Conservation (phyloP, 176 grass and related monocot genomes). For the Luzula sylvatica region DNA sequence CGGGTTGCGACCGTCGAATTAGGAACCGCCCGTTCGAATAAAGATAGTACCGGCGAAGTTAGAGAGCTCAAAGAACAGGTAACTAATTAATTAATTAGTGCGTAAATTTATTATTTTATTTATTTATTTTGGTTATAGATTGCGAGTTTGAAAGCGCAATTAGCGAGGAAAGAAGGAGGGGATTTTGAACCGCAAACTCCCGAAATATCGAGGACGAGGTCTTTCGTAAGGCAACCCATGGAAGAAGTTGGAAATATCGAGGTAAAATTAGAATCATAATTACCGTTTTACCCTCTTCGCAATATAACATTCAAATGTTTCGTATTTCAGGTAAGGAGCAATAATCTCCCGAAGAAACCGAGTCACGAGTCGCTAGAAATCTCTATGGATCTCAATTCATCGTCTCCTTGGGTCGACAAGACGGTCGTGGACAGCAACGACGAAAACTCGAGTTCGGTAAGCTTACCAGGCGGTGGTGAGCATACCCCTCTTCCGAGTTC, state of each 20-base stretch:
- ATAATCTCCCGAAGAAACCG: constrained; percentile 32
- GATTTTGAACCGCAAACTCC: constrained; percentile 40
- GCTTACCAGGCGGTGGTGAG: constrained; percentile 23
- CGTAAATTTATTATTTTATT: neutral
- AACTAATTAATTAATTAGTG: neutral
- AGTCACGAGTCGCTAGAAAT: constrained; percentile 37
- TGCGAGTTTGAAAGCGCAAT: constrained; percentile 57
- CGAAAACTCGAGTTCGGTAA: constrained; percentile 31
- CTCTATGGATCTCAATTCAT: constrained; percentile 27
- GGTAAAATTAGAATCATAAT: constrained; percentile 36
- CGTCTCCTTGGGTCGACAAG: constrained; percentile 29
- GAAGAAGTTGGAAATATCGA: constrained; percentile 84
- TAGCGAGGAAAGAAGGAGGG: constrained; percentile 43
- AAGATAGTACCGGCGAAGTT: constrained; percentile 49
- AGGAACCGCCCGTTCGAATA: constrained; percentile 51
- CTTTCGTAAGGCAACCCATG: constrained; percentile 60
- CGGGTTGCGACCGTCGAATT: constrained; percentile 79
- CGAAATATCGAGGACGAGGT: constrained; percentile 38
- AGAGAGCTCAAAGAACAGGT: constrained; percentile 87
- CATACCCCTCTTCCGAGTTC: constrained; percentile 27
- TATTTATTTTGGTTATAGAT: constrained; percentile 34
- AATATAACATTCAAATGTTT: neutral
- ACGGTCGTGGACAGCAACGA: constrained; percentile 24
- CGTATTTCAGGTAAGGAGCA: constrained; percentile 23
- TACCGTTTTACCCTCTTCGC: too few relatives aligned